These are phyloP conservation scores for Pyricularia sp. DNA, from an alignment of 2,329 filamentous ascomycete species.

Conservation along the genomic window DNA sequence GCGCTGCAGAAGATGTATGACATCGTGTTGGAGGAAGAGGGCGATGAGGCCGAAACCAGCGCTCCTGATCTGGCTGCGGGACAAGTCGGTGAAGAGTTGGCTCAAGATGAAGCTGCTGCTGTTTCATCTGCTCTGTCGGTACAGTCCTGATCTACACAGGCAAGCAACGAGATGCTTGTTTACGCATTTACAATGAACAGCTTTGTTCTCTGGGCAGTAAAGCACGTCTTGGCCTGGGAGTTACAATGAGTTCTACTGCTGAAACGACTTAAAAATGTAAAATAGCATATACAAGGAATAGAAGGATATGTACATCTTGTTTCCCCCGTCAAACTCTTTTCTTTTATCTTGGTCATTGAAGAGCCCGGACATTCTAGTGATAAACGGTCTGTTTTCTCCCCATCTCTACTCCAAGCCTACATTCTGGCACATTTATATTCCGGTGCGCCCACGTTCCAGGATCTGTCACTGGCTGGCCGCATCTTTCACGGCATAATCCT, in stretches of 20 bases:
- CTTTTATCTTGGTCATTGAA: not conserved
- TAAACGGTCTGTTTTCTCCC: not conserved
- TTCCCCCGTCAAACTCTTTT: not conserved
- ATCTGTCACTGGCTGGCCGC: too few species aligned
- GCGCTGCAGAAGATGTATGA: slow-evolving; percentile 13
- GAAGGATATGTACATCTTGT: not conserved
- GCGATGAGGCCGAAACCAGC: not conserved
- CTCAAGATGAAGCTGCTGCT: not conserved
- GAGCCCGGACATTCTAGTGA: not conserved
- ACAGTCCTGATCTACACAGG: not conserved
- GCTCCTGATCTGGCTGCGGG: not conserved
- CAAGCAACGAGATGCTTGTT: not conserved
- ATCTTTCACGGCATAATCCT: not conserved
- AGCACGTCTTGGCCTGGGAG: not conserved
- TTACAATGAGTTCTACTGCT: not conserved
- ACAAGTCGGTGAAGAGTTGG: not conserved
- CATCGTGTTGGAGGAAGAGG: slow-evolving; percentile 2
- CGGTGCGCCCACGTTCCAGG: too few species aligned
- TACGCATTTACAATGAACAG: not conserved
- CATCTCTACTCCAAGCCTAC: not conserved
- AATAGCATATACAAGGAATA: not conserved
- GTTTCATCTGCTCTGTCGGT: not conserved
- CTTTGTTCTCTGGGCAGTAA: not conserved
- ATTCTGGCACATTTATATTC: not conserved
- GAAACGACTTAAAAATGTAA: not conserved